Percentiles rank a stretch among this genome's conserved stretches.
phyloP scores from a whole-genome alignment of 2,329 filamentous ascomycete species.

The Dryadomyces quercus-mongolicae region DNA sequence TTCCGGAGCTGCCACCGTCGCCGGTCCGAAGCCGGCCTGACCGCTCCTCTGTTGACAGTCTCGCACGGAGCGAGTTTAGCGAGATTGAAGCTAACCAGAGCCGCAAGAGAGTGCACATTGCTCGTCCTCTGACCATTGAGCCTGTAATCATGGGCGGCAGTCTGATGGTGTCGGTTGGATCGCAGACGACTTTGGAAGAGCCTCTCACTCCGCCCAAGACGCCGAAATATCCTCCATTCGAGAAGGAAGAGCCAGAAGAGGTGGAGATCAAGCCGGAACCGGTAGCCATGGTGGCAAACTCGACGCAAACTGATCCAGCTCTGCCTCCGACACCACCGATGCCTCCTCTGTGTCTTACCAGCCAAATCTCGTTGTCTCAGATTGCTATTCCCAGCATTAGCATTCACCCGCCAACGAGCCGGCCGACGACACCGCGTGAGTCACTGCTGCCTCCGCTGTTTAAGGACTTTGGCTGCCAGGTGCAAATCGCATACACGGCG shows the following conservation, averaged over 20 bases:
- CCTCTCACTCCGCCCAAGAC: constrained; percentile 55
- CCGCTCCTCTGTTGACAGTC: constrained; percentile 22
- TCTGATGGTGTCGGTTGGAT: constrained; percentile 52
- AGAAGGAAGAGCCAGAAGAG: constrained; percentile 20
- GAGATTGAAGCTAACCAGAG: constrained; percentile 65
- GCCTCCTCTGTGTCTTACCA: not conserved
- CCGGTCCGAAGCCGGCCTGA: constrained; percentile 22
- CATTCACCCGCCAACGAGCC: constrained; percentile 76
- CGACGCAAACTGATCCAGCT: constrained; percentile 47
- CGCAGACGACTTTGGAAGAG: constrained; percentile 51
- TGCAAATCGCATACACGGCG: constrained; percentile 39
- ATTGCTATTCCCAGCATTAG: constrained; percentile 72
- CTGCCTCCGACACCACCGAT: constrained; percentile 10
- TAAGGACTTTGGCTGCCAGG: constrained; percentile 77
- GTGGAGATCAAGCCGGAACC: constrained; percentile 21
- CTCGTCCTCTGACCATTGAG: constrained; percentile 37
- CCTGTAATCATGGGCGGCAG: constrained; percentile 22
- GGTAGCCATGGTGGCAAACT: constrained; percentile 34
- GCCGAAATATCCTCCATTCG: constrained; percentile 36
- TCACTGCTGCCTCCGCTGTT: constrained; percentile 67
- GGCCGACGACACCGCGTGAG: constrained; percentile 66
- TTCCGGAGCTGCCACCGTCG: constrained; percentile 19
- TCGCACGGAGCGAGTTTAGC: constrained; percentile 30
- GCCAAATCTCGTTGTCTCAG: constrained; percentile 12
- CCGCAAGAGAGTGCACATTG: constrained; percentile 52